Percentiles rank a stretch among this genome's conserved stretches.
phyloP scores from a whole-genome alignment of 345 rosid genomes.

The Boechera divaricarpa region DNA sequence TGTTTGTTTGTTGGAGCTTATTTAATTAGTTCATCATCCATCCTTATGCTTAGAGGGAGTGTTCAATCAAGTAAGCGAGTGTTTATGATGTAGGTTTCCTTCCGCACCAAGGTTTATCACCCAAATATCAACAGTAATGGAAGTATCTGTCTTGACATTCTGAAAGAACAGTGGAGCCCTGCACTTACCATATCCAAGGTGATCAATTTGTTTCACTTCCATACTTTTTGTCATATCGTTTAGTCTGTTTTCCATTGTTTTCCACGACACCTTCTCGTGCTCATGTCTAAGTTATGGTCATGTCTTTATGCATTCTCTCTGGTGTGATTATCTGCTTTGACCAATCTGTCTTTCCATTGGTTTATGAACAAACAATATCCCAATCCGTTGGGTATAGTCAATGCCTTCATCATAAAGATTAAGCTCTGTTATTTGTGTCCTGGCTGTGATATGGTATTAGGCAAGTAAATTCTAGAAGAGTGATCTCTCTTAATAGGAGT shows the following conservation, averaged over 20 bases:
- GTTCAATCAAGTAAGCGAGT: not conserved
- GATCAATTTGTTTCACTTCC: conserved; percentile 15
- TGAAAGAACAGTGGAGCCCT: conserved; percentile 82
- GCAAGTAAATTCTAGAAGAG: not conserved
- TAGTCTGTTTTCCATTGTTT: not conserved
- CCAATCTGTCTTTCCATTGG: conserved; percentile 3
- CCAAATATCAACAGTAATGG: conserved; percentile 78
- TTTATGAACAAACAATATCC: conserved; percentile 1
- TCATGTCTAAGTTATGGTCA: not conserved
- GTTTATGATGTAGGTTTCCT: conserved; percentile 56
- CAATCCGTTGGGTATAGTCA: not conserved
- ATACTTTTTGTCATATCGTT: not conserved
- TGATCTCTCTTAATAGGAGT: not conserved
- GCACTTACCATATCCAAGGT: conserved; percentile 78
- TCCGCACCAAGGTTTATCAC: conserved; percentile 73
- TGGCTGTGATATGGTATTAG: not conserved
- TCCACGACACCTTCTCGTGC: not conserved
- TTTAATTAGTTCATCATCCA: not conserved
- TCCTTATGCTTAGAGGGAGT: not conserved
- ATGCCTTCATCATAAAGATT: not conserved
- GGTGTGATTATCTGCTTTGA: not conserved
- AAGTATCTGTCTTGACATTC: conserved; percentile 78
- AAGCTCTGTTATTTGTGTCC: conserved; percentile 3
- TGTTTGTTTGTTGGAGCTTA: conserved; percentile 20
- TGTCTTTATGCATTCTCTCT: not conserved